These are phyloP conservation scores for Claviceps africana DNA, from an alignment of 2,329 filamentous ascomycete genomes.

Conservation along the genomic window DNA sequence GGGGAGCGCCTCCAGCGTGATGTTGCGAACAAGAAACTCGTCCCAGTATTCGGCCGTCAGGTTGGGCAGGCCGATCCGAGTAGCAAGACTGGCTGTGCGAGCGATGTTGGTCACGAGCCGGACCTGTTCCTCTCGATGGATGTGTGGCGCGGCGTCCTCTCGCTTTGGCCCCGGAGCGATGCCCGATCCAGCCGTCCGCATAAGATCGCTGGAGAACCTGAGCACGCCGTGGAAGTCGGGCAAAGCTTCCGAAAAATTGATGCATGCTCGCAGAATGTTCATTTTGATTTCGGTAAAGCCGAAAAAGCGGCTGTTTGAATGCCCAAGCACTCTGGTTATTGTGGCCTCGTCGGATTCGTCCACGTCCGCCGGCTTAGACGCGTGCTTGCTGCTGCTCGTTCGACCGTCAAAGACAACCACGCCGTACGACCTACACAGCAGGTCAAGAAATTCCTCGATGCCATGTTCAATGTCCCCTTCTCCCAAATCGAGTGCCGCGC, in stretches of 20 bases:
- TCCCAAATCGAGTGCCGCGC: conserved; percentile 42
- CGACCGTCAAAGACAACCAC: conserved; percentile 37
- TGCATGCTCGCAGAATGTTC: conserved; percentile 76
- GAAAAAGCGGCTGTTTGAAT: conserved; percentile 48
- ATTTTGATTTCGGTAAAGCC: conserved; percentile 72
- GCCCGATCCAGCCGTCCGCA: conserved; percentile 70
- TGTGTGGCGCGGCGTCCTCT: conserved; percentile 54
- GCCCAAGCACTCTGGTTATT: conserved; percentile 43
- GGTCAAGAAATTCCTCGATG: conserved; percentile 47
- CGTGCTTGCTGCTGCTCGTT: conserved; percentile 8
- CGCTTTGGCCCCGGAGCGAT: conserved; percentile 58
- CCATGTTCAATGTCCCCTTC: conserved; percentile 53
- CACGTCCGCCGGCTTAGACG: conserved; percentile 4
- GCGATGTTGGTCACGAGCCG: conserved; percentile 74
- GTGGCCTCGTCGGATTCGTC: conserved; percentile 38
- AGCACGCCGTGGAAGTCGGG: conserved; percentile 87
- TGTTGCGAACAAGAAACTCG: conserved; percentile 72
- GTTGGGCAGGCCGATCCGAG: conserved; percentile 55
- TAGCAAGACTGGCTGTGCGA: conserved; percentile 66
- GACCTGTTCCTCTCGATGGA: conserved; percentile 71
- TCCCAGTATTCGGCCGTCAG: conserved; percentile 89
- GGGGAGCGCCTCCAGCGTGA: conserved; percentile 53
- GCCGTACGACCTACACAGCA: conserved; percentile 50
- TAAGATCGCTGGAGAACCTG: conserved; percentile 68
- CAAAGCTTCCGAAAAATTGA: conserved; percentile 84